Evolutionary conservation across 805 yeast species (phyloP).

Genomic region (Myxozyma sirexii): DNA sequence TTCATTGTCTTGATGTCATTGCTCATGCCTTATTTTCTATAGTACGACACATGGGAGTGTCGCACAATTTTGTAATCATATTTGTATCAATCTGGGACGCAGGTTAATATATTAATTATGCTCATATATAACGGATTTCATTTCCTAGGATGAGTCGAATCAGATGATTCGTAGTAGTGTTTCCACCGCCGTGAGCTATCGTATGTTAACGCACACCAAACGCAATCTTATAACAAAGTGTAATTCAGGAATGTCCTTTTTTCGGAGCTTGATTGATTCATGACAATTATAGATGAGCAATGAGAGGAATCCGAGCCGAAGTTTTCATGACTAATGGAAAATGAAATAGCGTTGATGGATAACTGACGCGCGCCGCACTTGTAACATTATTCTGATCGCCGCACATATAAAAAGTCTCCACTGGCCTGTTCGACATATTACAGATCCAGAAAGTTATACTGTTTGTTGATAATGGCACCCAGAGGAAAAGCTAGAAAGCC

Average conservation of each 20-base stretch:
- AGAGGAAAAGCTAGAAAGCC: slow-evolving; percentile 32
- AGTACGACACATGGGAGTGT: neutral
- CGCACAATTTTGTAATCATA: neutral
- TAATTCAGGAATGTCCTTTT: no score
- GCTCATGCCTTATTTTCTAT: neutral
- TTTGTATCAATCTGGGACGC: neutral
- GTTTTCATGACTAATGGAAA: neutral
- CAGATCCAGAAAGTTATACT: neutral
- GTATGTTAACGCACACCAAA: no score
- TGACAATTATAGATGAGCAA: no score
- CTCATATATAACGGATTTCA: neutral
- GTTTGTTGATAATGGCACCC: slow-evolving; percentile 19
- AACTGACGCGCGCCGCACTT: neutral
- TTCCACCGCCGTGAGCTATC: no score
- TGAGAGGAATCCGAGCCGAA: no score
- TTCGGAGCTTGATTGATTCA: no score
- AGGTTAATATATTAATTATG: neutral
- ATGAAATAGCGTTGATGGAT: neutral
- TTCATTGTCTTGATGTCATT: neutral
- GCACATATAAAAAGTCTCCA: neutral
- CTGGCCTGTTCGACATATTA: neutral
- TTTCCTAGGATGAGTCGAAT: no score
- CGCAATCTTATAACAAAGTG: no score
- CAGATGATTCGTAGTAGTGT: no score
- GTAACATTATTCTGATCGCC: neutral